Base-by-base conservation (phyloP, 176 grass and related monocot species). In the Oryza glumipatula region DNA sequence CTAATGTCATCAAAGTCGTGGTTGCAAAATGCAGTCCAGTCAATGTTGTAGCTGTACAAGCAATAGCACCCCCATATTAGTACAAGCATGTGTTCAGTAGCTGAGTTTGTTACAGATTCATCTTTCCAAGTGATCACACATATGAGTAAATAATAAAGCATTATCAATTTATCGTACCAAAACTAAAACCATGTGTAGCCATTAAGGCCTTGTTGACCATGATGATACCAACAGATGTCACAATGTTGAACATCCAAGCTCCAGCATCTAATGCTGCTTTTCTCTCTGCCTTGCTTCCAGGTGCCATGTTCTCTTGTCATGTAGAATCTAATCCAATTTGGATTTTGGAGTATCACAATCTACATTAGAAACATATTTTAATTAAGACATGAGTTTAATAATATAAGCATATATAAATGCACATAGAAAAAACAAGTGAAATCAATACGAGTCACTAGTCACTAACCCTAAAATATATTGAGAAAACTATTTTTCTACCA, bases 171-270 rank as follows among this genome's bases (percentile, higher is more conserved):
- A 38, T 38, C 7, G 9, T 63, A 63, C 58, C 58, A 82, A 77
- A 77, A 77, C 74, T 77, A 77, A 77, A 77, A 63, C 74, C 74
- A 63, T 77, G 74, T 63, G 74, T 77, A 77, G 74, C 74, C 74
- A 77, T 77, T 41, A 77, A 77, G 74, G 58, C 58, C 58, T 63
- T 63, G 58, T 63, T 63, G 58, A 63, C 58, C 58, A 63, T 63
- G 58, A 63, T 77, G 33, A 77, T 77, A 36, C 74, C 74, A 77
- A 77, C 74, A 77, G 74, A 77, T 11, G 74, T 77, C 33, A 77
- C 74, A 3, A 77, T 52, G 23, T 77, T 77, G 74, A 77, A 77
- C 74, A 77, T 77, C 74, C 74, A 77, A 58, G 74, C 3, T 76
- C 8, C 58, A 63, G 58, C 58, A 63, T 63, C 66, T 68, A 68